Percentiles rank a stretch among this genome's conserved stretches.
These are phyloP conservation scores for Dactylellina leptospora DNA, from an alignment of 2,329 filamentous ascomycete genomes.

Conservation along the genomic window DNA sequence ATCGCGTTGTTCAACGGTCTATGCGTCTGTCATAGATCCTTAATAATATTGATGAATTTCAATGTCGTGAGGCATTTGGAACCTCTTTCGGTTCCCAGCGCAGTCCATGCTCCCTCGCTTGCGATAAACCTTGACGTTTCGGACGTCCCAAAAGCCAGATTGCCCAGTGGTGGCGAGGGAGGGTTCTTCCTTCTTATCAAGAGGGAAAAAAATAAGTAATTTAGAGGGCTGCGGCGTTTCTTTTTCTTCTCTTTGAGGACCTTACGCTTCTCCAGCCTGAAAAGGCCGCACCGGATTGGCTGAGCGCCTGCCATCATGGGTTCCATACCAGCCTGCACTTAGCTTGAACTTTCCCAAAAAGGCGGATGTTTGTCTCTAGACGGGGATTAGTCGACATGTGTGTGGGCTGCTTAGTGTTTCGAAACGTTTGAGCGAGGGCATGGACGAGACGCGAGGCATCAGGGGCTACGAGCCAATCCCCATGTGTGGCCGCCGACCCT, in stretches of 20 bases:
- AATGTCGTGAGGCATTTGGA: slow-evolving; percentile 51
- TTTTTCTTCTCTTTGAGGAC: slow-evolving; percentile 30
- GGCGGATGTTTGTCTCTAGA: slow-evolving; percentile 53
- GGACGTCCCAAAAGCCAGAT: slow-evolving; percentile 54
- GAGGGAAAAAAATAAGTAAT: slow-evolving; percentile 30
- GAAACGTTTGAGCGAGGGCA: slow-evolving; percentile 54
- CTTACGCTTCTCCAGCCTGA: slow-evolving; percentile 51
- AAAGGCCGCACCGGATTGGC: slow-evolving; percentile 52
- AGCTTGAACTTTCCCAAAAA: slow-evolving; percentile 54
- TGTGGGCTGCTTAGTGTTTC: slow-evolving; percentile 53
- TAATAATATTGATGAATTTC: slow-evolving; percentile 45
- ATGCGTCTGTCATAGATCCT: slow-evolving; percentile 13
- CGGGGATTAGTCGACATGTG: slow-evolving; percentile 52
- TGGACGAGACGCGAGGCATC: slow-evolving; percentile 52
- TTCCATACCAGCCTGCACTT: slow-evolving; percentile 42
- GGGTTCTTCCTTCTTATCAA: slow-evolving; percentile 52
- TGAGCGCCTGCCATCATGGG: slow-evolving; percentile 52
- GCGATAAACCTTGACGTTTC: slow-evolving; percentile 54
- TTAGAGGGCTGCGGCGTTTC: slow-evolving; percentile 25
- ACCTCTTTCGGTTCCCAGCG: slow-evolving; percentile 44
- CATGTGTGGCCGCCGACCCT: slow-evolving; percentile 51
- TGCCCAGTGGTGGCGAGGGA: slow-evolving; percentile 45
- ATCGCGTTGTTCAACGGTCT: slow-evolving; percentile 29
- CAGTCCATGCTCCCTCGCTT: slow-evolving; percentile 52
- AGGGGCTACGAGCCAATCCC: slow-evolving; percentile 52